Evolutionary conservation across 345 rosid genomes (phyloP).

Genomic region (Ceriops tagal): DNA sequence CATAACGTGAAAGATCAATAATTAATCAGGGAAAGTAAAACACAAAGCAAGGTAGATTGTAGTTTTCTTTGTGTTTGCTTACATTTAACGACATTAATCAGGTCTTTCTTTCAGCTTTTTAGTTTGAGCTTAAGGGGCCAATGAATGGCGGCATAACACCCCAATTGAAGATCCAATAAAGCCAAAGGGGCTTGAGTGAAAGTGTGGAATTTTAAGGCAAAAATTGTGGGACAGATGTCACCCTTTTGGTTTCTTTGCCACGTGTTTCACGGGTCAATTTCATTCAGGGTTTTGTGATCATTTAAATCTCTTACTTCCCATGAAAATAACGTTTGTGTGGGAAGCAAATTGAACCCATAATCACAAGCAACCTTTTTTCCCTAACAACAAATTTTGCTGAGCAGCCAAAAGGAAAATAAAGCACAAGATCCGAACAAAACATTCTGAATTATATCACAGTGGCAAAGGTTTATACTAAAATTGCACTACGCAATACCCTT

Average conservation of each 20-base stretch:
- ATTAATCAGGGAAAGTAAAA: background rate
- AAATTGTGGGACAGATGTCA: slow-evolving; percentile 31
- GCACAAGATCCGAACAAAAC: too few relatives aligned
- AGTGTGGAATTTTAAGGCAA: background rate
- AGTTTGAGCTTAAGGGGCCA: background rate
- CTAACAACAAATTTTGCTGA: too few relatives aligned
- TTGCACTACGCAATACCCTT: too few relatives aligned
- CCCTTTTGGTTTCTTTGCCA: slow-evolving; percentile 5
- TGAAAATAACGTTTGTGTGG: too few relatives aligned
- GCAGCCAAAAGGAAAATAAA: too few relatives aligned
- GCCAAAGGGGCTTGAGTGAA: slow-evolving; percentile 34
- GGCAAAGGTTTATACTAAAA: too few relatives aligned
- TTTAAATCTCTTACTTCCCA: background rate
- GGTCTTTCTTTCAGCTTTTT: background rate
- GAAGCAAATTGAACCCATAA: too few relatives aligned
- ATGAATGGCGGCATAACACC: slow-evolving; percentile 7
- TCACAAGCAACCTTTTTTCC: too few relatives aligned
- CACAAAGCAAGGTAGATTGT: background rate
- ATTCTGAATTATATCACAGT: too few relatives aligned
- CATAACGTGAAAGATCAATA: background rate
- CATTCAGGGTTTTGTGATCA: background rate
- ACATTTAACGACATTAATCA: background rate
- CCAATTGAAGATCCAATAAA: slow-evolving; percentile 7
- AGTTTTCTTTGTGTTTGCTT: slow-evolving; percentile 7
- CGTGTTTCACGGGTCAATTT: slow-evolving; percentile 24